Base-by-base conservation (phyloP, 208 protist genomes). In the Acanthamoeba polyphaga region DNA sequence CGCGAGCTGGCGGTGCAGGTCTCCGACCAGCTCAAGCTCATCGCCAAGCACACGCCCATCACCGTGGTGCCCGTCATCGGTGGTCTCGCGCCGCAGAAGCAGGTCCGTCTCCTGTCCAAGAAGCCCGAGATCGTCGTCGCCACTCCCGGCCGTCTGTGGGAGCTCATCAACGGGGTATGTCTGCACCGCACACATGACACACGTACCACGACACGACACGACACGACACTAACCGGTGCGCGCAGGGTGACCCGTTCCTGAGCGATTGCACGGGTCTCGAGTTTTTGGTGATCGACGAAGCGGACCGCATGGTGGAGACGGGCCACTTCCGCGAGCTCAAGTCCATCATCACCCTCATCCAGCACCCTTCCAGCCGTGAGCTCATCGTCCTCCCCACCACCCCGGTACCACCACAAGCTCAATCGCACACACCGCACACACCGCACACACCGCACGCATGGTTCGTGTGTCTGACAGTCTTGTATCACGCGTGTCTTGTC, bases 221-320 rank as follows among this genome's bases (percentile, higher is more conserved):
- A 78, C 38, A 19, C 17, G 53, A 10, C 53, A 58, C 9, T 78
- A 19, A 19, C 70, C 53, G 8, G 17, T 82, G 27, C 34, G 43
- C 43, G 43, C 43, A 92, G 92, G 95, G 72, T 51, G 27, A 72
- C 24, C 22, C 66, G 19, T 95, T 82, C 70, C 78, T 98, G 51
- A 29, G 32, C 27, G 94, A 97, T 60, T 91, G 98, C 12, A 38
- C 43, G 27, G 7, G 34, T 15, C 53, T 99, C 12, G 84, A 96
- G 43, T 98, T 96, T 95, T 95, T 99, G 49, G 98, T 98, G 27
- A 87, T 99, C 46, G 98, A 99, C 84, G 98, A 99, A 89, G 98
- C 98, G 2, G 98, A 99, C 96, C 64, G 98, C 15, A 98, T 99
- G 98, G 89, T 98, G 66, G 95, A 98, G 84, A 70, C 92, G 32